Evolutionary conservation across 2,329 filamentous ascomycete genomes (phyloP).

Genomic region (Curvularia verruculosa): DNA sequence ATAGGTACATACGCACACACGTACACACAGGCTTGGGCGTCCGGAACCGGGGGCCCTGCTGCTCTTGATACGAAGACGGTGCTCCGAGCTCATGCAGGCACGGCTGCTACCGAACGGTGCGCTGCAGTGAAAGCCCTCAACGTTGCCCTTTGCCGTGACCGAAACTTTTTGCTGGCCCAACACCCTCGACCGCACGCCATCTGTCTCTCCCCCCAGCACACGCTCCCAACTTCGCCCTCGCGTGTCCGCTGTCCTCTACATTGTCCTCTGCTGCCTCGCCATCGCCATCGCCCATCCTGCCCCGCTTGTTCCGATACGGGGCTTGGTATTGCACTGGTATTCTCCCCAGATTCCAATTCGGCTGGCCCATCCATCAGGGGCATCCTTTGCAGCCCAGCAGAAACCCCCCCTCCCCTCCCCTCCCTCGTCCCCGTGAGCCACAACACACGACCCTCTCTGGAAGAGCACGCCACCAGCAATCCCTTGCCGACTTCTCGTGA

Average conservation of each 20-base stretch:
- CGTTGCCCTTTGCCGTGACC: constrained; percentile 3
- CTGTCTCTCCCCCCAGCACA: neutral
- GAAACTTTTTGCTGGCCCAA: constrained; percentile 12
- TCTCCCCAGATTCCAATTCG: constrained; percentile 19
- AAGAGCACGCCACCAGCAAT: constrained; percentile 4
- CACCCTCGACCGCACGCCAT: constrained; percentile 6
- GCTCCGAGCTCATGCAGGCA: constrained; percentile 23
- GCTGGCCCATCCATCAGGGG: constrained; percentile 23
- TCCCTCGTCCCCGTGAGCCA: neutral
- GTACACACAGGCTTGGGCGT: neutral
- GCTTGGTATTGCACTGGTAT: constrained; percentile 1
- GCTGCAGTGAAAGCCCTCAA: constrained; percentile 7
- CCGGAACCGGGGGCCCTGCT: constrained; percentile 14
- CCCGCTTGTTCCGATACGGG: constrained; percentile 16
- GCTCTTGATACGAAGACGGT: constrained; percentile 17
- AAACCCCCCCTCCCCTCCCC: constrained; percentile 1
- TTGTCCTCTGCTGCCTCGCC: neutral
- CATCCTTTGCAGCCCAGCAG: constrained; percentile 17
- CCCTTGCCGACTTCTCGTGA: constrained; percentile 32
- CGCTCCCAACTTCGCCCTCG: constrained; percentile 1
- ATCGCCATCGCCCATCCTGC: constrained; percentile 6
- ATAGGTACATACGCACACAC: neutral
- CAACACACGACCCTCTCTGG: constrained; percentile 7
- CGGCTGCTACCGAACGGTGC: constrained; percentile 20
- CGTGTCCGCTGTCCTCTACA: neutral